A percentile compares a stretch with the other conserved stretches of the same genome.
Conservation (phyloP, 495 filamentous ascomycete genomes). For the Oidiodendron maius region DNA sequence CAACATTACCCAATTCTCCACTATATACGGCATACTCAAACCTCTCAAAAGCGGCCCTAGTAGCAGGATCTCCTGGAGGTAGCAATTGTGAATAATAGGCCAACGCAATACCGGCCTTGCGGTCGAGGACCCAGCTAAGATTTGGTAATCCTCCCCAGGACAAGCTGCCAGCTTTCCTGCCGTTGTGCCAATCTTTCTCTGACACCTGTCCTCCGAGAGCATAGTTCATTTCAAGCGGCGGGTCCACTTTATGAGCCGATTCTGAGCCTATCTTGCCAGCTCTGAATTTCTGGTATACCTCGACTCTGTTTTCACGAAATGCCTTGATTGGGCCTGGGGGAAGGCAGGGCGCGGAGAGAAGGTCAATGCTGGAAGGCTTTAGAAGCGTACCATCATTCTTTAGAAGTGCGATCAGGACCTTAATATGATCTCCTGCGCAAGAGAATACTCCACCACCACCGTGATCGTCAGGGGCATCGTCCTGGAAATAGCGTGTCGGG, state of each 20-base stretch:
- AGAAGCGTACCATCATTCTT: slow-evolving; percentile 37
- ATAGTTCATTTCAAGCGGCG: slow-evolving; percentile 17
- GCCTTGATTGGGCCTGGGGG: background rate
- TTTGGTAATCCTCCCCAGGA: slow-evolving; percentile 4
- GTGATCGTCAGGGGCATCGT: slow-evolving; percentile 5
- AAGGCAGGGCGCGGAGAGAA: slow-evolving; percentile 36
- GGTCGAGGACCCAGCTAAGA: slow-evolving; percentile 6
- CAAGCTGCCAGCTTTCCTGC: slow-evolving; percentile 13
- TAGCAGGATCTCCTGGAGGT: slow-evolving; percentile 1
- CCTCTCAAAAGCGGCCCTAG: background rate
- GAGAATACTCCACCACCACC: slow-evolving; percentile 40
- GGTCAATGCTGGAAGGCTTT: slow-evolving; percentile 28
- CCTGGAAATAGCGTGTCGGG: slow-evolving; percentile 16
- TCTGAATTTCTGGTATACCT: background rate
- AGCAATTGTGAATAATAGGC: slow-evolving; percentile 5
- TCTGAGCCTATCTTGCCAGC: background rate
- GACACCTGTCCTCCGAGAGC: slow-evolving; percentile 27
- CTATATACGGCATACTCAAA: slow-evolving; percentile 11
- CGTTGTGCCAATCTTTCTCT: slow-evolving; percentile 15
- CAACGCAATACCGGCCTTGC: background rate
- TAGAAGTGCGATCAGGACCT: slow-evolving; percentile 35
- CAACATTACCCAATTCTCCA: too few relatives aligned
- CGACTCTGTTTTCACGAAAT: background rate
- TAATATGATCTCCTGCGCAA: slow-evolving; percentile 30
- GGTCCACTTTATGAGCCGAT: slow-evolving; percentile 19